Evolutionary conservation across 495 filamentous ascomycete species (phyloP), one percentile per base, ranked within the genome.

Genomic region (Lophiostoma macrostomum): DNA sequence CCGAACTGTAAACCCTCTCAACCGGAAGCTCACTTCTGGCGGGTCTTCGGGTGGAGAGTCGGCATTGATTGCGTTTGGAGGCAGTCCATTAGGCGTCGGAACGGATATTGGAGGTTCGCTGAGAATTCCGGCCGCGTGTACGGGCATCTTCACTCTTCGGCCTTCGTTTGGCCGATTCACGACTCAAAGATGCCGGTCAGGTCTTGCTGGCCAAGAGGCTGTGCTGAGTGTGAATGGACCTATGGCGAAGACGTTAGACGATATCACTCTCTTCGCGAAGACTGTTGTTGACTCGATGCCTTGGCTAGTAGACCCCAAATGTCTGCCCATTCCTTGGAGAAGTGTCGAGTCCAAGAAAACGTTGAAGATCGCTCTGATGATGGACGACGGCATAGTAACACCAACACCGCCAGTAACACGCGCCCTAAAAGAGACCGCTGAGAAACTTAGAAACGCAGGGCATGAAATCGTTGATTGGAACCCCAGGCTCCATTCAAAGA

Each of bases 211-310:
- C 8, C 68, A 74, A 14, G 65, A 77, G 28, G 69, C 70, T 1
- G 53, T 84, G 12, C 69, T 78, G 49, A 57, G 74, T 16, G 73
- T 76, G 3, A 78, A 77, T 8, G 80, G 80, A 0, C 78, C 78
- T 0, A 61, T 84, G 52, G 73, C 74, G 0, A 69, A 68, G n/a
- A 74, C 71, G 5, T 61, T 80, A 0, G 66, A 66, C 2, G 77
- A 80, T 61, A 53, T 82, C 13, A 67, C 65, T 12, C 60, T 73
- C 14, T 69, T 80, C 29, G 73, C 79, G 69, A 74, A 80, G 43
- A 74, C 77, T 13, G 64, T 82, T 8, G 72, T 76, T 4, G 69
- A 71, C 4, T 68, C 70, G 4, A 67, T 75, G 42, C 67, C 74
- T 0, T 81, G 77, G 62, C 67, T 71, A 1, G 64, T 72, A 20